These are phyloP conservation scores for Zymoseptoria tritici DNA, from an alignment of 2,329 filamentous ascomycete species.

Conservation along the genomic window DNA sequence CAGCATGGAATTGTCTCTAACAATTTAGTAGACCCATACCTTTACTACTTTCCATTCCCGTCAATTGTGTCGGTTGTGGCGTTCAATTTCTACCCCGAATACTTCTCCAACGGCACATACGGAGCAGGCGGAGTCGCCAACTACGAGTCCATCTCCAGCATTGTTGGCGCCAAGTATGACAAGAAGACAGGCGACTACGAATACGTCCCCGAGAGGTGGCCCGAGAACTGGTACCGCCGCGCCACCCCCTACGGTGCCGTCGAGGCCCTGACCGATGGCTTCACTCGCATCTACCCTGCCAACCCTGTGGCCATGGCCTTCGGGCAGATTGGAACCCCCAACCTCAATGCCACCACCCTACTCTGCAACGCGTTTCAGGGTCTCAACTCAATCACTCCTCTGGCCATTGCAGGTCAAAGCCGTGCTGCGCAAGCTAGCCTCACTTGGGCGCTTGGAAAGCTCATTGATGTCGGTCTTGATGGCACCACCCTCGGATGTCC, in stretches of 20 bases:
- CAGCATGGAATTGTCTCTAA: no score
- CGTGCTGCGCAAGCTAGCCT: slow-evolving; percentile 19
- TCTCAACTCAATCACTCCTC: slow-evolving; percentile 31
- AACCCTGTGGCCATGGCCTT: slow-evolving; percentile 27
- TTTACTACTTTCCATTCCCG: slow-evolving; percentile 30
- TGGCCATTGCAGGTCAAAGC: slow-evolving; percentile 23
- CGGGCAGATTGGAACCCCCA: slow-evolving; percentile 28
- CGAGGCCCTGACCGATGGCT: slow-evolving; percentile 28
- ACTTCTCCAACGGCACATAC: slow-evolving; percentile 33
- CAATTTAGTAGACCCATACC: slow-evolving; percentile 18
- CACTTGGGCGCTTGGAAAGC: slow-evolving; percentile 27
- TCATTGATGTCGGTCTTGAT: slow-evolving; percentile 23
- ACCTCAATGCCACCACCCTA: slow-evolving; percentile 26
- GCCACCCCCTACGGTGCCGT: slow-evolving; percentile 23
- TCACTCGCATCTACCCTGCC: slow-evolving; percentile 28
- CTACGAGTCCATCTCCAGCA: slow-evolving; percentile 26
- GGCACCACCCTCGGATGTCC: slow-evolving; percentile 31
- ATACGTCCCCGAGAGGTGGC: slow-evolving; percentile 26
- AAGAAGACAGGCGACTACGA: slow-evolving; percentile 21
- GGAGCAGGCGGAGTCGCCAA: slow-evolving; percentile 31
- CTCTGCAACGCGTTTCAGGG: slow-evolving; percentile 32
- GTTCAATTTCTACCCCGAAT: slow-evolving; percentile 26
- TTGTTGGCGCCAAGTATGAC: slow-evolving; percentile 23
- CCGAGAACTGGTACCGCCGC: slow-evolving; percentile 26
- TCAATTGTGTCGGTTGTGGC: slow-evolving; percentile 25